Conservation (phyloP, 352 stramenopile genomes). For the Pythium pyrilobum region DNA sequence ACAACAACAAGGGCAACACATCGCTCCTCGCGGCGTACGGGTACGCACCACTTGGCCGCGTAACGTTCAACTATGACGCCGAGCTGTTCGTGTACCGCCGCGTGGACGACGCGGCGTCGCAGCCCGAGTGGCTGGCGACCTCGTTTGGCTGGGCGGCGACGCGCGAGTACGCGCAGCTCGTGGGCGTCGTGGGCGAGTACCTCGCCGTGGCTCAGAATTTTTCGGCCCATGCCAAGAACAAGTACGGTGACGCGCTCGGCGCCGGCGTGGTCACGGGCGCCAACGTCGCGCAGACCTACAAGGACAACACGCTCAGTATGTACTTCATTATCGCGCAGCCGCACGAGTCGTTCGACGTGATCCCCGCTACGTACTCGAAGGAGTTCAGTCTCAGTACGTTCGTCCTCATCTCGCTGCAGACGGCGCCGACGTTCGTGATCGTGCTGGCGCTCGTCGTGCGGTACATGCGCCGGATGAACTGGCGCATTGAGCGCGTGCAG, state of each 20-base stretch:
- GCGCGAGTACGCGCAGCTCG: conserved; percentile 61
- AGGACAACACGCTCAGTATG: conserved; percentile 61
- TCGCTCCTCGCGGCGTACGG: conserved; percentile 41
- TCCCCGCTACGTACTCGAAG: conserved; percentile 64
- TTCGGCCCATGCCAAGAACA: conserved; percentile 59
- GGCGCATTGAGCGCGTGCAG: conserved; percentile 70
- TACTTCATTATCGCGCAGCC: conserved; percentile 78
- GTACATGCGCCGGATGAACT: conserved; percentile 76
- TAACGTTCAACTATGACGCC: conserved; percentile 73
- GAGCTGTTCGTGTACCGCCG: conserved; percentile 73
- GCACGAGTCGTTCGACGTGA: conserved; percentile 50
- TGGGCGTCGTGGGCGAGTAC: conserved; percentile 55
- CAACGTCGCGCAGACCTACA: conserved; percentile 54
- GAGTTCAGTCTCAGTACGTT: conserved; percentile 67
- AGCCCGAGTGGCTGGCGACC: conserved; percentile 62
- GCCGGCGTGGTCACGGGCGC: conserved; percentile 49
- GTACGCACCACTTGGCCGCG: conserved; percentile 51
- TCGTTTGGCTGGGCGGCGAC: conserved; percentile 54
- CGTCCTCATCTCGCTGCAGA: conserved; percentile 51
- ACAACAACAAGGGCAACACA: conserved; percentile 73
- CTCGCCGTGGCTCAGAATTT: conserved; percentile 55
- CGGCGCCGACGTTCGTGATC: conserved; percentile 36
- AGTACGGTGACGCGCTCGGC: conserved; percentile 61
- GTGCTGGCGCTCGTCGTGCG: conserved; percentile 41
- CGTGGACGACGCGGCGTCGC: conserved; percentile 41